Conservation (phyloP, 345 rosid species). For the Bruguiera gymnorhiza region DNA sequence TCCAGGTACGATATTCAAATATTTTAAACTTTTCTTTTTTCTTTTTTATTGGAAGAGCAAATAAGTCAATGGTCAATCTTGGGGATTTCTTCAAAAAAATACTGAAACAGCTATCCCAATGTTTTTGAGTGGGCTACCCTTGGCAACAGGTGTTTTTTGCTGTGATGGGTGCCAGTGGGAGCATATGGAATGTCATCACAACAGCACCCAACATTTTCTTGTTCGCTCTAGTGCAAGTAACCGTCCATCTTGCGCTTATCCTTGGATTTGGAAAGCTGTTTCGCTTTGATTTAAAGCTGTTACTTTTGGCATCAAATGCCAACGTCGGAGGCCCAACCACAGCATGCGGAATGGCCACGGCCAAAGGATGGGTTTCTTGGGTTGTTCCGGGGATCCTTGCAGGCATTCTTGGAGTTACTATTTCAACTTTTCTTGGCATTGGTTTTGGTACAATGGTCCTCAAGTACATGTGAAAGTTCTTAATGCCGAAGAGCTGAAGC, state of each 20-base stretch:
- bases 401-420: slow-evolving; percentile 62
- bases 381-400: slow-evolving; percentile 76
- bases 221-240: slow-evolving; percentile 64
- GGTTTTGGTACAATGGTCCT: slow-evolving; percentile 63
- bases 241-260: slow-evolving; percentile 50
- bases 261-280: slow-evolving; percentile 57
- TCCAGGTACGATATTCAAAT: slow-evolving; percentile 51
- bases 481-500: neutral
- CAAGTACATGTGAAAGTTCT: slow-evolving; percentile 34
- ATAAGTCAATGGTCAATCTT: no score
- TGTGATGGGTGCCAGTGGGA: slow-evolving; percentile 78
- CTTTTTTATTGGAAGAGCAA: neutral
- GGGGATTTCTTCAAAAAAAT: no score
- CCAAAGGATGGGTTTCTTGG: slow-evolving; percentile 71
- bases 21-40: neutral
- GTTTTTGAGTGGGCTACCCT: neutral
- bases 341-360: slow-evolving; percentile 82
- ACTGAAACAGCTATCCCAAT: neutral
- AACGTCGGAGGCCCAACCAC: slow-evolving; percentile 89
- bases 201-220: slow-evolving; percentile 71
- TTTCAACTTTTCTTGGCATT: slow-evolving; percentile 80
- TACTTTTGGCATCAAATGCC: slow-evolving; percentile 77
- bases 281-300: slow-evolving; percentile 43
- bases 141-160: slow-evolving; percentile 53
- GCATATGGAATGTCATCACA: slow-evolving; percentile 62